Evolutionary conservation across 2,329 filamentous ascomycete genomes (phyloP).

Genomic region (Colletotrichum viniferum): DNA sequence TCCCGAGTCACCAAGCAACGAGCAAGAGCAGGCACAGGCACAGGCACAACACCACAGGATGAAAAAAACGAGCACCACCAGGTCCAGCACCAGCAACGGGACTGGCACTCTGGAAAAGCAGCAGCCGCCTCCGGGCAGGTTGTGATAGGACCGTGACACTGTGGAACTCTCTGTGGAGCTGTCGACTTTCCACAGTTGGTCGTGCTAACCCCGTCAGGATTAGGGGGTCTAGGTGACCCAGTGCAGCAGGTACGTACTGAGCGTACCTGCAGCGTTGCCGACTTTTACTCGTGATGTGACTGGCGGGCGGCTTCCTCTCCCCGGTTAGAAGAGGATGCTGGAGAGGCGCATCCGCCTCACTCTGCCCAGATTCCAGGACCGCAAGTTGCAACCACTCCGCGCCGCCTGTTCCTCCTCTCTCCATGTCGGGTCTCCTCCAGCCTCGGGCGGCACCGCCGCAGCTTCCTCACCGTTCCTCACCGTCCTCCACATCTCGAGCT

Average conservation of each 20-base stretch:
- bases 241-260: not conserved
- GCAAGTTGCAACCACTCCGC: not conserved
- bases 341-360: conserved; percentile 13
- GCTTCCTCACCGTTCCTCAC: not conserved
- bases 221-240: not conserved
- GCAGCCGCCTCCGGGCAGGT: not conserved
- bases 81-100: not conserved
- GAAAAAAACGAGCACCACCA: not conserved
- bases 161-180: conserved; percentile 7
- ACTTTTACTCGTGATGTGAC: conserved; percentile 10
- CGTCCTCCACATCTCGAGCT: conserved; percentile 1
- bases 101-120: not conserved
- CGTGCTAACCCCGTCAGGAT: conserved; percentile 1
- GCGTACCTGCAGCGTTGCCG: conserved; percentile 18
- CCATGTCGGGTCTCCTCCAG: not conserved
- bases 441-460: conserved; percentile 8
- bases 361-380: not conserved
- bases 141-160: not conserved
- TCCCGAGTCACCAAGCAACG: conserved; percentile 11
- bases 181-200: not conserved
- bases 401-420: not conserved
- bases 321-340: not conserved
- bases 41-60: not conserved
- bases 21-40: not conserved
- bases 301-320: not conserved